Evolutionary conservation across 1,284 basidiomycete species (phyloP).

Genomic region (Ceratobasidium sp.): DNA sequence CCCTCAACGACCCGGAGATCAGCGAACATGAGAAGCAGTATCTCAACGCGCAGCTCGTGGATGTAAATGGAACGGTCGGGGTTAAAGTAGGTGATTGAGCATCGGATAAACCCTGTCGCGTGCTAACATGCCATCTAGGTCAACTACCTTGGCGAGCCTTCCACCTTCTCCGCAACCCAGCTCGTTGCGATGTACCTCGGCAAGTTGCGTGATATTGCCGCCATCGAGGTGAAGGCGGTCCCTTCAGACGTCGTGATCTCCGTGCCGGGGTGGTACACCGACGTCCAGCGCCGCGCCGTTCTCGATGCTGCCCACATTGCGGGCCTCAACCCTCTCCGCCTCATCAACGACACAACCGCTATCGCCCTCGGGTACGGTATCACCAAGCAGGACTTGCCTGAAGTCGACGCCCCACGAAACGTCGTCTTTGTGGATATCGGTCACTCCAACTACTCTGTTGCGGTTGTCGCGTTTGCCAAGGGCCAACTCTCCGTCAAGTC

Average conservation of each 20-base stretch:
- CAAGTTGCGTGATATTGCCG: constrained; percentile 87
- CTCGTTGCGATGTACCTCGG: constrained; percentile 87
- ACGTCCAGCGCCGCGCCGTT: constrained; percentile 86
- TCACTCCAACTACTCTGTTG: constrained; percentile 85
- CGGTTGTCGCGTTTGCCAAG: constrained; percentile 91
- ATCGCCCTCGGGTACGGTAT: constrained; percentile 95
- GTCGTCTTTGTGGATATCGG: constrained; percentile 94
- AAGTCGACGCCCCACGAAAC: constrained; percentile 79
- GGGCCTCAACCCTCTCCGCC: constrained; percentile 85
- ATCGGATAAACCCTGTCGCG: background rate
- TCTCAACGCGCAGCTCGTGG: constrained; percentile 84
- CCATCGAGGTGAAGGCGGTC: constrained; percentile 81
- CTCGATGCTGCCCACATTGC: constrained; percentile 90
- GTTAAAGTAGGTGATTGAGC: constrained; percentile 70
- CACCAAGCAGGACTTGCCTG: constrained; percentile 92
- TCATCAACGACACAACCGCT: constrained; percentile 95
- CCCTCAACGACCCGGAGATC: constrained; percentile 79
- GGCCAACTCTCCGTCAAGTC: constrained; percentile 87
- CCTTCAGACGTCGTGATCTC: constrained; percentile 93
- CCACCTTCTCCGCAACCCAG: constrained; percentile 84
- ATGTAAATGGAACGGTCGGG: constrained; percentile 83
- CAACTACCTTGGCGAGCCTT: constrained; percentile 83
- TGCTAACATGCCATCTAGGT: constrained; percentile 66
- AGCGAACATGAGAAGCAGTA: constrained; percentile 87
- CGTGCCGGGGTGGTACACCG: constrained; percentile 95